phyloP scores from a whole-genome alignment of 768 basidiomycete genomes.

The Pleurotus eryngii region DNA sequence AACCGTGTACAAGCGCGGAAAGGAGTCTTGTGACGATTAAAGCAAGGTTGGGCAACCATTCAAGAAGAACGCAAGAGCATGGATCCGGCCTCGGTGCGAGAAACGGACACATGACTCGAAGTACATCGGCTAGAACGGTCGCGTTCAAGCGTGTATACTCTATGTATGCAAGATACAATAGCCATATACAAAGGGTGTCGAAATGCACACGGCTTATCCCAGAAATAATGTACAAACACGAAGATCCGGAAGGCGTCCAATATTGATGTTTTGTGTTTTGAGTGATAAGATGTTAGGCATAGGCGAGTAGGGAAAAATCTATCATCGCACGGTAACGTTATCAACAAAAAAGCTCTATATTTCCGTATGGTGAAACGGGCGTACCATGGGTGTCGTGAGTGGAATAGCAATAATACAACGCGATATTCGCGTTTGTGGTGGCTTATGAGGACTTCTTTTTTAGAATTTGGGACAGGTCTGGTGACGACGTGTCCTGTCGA shows the following conservation, averaged over 20 bases:
- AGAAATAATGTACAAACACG: background rate
- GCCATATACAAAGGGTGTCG: background rate
- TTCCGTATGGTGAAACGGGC: background rate
- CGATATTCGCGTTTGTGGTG: background rate
- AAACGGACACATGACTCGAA: slow-evolving; percentile 5
- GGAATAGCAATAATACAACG: background rate
- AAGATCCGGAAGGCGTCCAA: background rate
- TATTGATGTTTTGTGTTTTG: slow-evolving; percentile 6
- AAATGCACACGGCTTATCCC: background rate
- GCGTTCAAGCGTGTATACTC: background rate
- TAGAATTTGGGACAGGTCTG: slow-evolving; percentile 3
- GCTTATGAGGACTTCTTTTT: slow-evolving; percentile 6
- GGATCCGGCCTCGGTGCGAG: background rate
- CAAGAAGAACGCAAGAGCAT: background rate
- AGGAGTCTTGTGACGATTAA: background rate
- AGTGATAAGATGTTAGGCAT: slow-evolving; percentile 1
- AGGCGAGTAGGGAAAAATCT: slow-evolving; percentile 1
- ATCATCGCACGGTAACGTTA: background rate
- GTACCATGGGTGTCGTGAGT: slow-evolving; percentile 3
- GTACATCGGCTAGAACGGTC: slow-evolving; percentile 1
- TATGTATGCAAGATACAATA: background rate
- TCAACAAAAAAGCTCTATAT: background rate
- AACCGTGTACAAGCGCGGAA: background rate
- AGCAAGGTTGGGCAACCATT: background rate
- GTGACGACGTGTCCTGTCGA: slow-evolving; percentile 5